A percentile compares a stretch with the other conserved stretches of the same genome.
These are phyloP conservation scores for Styphnolobium japonicum DNA, from an alignment of 306 rosid species.

Conservation along the genomic window DNA sequence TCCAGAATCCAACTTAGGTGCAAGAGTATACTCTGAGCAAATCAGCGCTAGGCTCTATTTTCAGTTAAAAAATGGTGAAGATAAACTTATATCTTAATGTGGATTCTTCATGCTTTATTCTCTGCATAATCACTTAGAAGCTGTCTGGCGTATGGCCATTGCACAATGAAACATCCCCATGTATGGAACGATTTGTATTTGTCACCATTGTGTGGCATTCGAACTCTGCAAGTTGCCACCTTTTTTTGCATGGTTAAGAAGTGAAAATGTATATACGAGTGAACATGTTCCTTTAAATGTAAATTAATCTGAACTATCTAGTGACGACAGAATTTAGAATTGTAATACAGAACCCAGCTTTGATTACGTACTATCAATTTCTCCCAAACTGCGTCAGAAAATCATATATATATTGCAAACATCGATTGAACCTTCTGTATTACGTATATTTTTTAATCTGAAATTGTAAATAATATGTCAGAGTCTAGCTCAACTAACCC, in stretches of 20 bases:
- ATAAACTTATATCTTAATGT: background rate
- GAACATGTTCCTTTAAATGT: background rate
- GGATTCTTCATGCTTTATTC: background rate
- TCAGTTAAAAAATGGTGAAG: background rate
- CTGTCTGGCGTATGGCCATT: background rate
- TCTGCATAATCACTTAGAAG: background rate
- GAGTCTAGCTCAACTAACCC: too few species aligned
- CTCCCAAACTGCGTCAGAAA: background rate
- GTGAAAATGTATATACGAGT: background rate
- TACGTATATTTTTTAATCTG: too few species aligned
- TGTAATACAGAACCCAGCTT: background rate
- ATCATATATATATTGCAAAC: background rate
- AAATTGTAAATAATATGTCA: too few species aligned
- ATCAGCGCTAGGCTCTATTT: background rate
- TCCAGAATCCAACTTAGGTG: slow-evolving; percentile 55
- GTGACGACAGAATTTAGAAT: background rate
- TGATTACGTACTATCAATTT: background rate
- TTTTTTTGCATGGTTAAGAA: background rate
- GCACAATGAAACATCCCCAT: background rate
- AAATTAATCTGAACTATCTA: background rate
- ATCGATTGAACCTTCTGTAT: too few species aligned
- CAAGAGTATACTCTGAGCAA: background rate
- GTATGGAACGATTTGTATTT: background rate
- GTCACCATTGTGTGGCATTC: background rate
- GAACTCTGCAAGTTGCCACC: background rate